These are phyloP conservation scores for Fusarium nisikadoi DNA, from an alignment of 2,329 filamentous ascomycete species.

Conservation along the genomic window DNA sequence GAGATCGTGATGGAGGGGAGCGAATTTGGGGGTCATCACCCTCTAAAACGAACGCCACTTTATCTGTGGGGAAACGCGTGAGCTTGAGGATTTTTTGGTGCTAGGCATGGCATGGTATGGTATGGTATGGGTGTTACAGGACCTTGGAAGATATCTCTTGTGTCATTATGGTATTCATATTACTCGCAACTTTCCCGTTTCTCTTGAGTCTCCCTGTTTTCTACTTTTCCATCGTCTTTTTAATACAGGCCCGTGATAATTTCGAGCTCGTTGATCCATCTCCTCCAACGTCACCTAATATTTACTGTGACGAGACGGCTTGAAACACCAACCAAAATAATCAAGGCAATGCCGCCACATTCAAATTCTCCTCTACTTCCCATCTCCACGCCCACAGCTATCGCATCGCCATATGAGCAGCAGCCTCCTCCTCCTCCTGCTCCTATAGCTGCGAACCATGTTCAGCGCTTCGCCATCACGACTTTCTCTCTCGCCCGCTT, in stretches of 20 bases:
- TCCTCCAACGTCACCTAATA: background rate
- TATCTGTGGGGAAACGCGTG: constrained; percentile 45
- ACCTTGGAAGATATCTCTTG: background rate
- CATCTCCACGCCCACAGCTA: constrained; percentile 39
- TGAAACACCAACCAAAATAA: background rate
- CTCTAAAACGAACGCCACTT: constrained; percentile 24
- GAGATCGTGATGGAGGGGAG: constrained; percentile 22
- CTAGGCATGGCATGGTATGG: background rate
- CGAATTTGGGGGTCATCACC: constrained; percentile 28
- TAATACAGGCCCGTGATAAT: constrained; percentile 15
- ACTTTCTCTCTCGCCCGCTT: constrained; percentile 44
- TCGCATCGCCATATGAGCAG: constrained; percentile 22
- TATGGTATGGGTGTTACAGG: background rate
- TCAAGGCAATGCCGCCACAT: constrained; percentile 33
- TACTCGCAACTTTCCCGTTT: constrained; percentile 13
- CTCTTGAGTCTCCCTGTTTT: constrained; percentile 12
- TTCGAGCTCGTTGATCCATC: constrained; percentile 16
- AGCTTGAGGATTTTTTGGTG: constrained; percentile 27
- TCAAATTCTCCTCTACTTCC: constrained; percentile 42
- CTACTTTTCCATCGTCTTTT: constrained; percentile 9
- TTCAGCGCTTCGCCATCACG: constrained; percentile 40
- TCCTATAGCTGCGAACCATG: constrained; percentile 23
- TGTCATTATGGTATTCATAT: constrained; percentile 20
- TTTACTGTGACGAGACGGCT: background rate
- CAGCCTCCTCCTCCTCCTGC: background rate